These are phyloP conservation scores for Talaromyces stipitatus DNA, from an alignment of 495 filamentous ascomycete genomes.

Conservation along the genomic window DNA sequence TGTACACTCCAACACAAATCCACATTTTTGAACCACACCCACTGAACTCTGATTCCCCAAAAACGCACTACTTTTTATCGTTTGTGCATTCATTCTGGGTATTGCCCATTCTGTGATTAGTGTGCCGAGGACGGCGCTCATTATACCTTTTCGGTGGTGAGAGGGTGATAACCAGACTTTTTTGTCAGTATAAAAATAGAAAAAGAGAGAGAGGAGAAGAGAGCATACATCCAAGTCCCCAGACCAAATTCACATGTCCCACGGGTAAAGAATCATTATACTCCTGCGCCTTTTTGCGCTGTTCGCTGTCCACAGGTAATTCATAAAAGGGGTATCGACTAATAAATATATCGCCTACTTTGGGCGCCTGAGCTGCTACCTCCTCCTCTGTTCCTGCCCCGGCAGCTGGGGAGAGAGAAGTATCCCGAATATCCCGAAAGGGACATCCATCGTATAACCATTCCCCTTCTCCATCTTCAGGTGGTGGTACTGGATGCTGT, in stretches of 20 bases:
- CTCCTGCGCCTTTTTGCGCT: constrained; percentile 10
- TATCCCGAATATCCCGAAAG: constrained; percentile 19
- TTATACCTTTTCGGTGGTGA: constrained; percentile 21
- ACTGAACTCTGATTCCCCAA: constrained; percentile 17
- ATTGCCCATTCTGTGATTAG: constrained; percentile 19
- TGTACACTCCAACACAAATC: constrained; percentile 9
- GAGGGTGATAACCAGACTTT: constrained; percentile 17
- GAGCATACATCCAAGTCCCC: constrained; percentile 16
- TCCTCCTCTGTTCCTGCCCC: neutral
- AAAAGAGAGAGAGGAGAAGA: neutral
- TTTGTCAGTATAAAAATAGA: neutral
- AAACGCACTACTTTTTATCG: constrained; percentile 12
- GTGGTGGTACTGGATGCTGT: neutral
- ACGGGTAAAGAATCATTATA: constrained; percentile 12
- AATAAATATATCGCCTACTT: constrained; percentile 16
- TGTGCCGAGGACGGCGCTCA: constrained; percentile 13
- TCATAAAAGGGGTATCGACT: constrained; percentile 20
- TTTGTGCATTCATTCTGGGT: constrained; percentile 18
- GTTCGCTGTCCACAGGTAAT: constrained; percentile 6
- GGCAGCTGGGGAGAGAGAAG: neutral
- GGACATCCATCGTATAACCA: constrained; percentile 16
- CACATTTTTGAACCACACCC: constrained; percentile 18
- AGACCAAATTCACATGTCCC: constrained; percentile 15
- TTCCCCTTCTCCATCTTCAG: neutral
- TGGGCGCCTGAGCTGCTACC: neutral